These are phyloP conservation scores for Rhodotorula mucilaginosa DNA, from an alignment of 1,284 basidiomycete species.

Conservation along the genomic window DNA sequence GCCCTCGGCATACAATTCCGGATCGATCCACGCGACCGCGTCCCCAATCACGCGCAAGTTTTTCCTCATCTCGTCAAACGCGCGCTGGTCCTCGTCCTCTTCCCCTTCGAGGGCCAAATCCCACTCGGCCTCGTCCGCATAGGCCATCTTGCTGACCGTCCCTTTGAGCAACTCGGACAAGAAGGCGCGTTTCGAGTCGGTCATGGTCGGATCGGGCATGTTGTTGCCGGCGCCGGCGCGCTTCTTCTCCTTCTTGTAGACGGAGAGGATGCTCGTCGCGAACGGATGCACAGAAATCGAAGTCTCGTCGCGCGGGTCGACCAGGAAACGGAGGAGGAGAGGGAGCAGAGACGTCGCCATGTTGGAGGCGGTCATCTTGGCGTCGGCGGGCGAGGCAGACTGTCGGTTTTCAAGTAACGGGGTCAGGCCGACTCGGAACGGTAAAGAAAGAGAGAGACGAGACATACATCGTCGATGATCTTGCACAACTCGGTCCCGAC, in stretches of 20 bases:
- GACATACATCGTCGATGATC: constrained; percentile 69
- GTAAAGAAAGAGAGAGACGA: constrained; percentile 8
- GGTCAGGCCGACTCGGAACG: neutral
- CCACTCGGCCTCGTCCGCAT: constrained; percentile 74
- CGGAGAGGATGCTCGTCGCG: constrained; percentile 68
- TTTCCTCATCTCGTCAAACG: constrained; percentile 84
- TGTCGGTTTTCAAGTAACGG: constrained; percentile 43
- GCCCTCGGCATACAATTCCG: constrained; percentile 70
- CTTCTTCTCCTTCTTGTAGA: constrained; percentile 74
- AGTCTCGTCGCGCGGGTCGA: constrained; percentile 83
- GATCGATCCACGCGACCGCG: constrained; percentile 74
- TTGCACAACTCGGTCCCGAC: constrained; percentile 82
- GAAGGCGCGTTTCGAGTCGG: constrained; percentile 70
- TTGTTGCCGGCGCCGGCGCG: constrained; percentile 58
- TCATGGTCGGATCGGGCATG: constrained; percentile 54
- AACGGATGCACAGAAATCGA: constrained; percentile 76
- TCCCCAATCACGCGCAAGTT: constrained; percentile 80
- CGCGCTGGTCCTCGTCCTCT: constrained; percentile 74
- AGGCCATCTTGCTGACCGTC: constrained; percentile 69
- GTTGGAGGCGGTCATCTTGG: constrained; percentile 66
- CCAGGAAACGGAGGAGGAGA: constrained; percentile 81
- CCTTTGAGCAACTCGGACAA: constrained; percentile 75
- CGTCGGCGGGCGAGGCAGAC: constrained; percentile 63
- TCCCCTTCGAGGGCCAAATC: constrained; percentile 62
- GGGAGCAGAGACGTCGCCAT: constrained; percentile 72